These are phyloP conservation scores for Heliamphora exappendiculata DNA, from an alignment of 148 eudicot species.

Conservation along the genomic window DNA sequence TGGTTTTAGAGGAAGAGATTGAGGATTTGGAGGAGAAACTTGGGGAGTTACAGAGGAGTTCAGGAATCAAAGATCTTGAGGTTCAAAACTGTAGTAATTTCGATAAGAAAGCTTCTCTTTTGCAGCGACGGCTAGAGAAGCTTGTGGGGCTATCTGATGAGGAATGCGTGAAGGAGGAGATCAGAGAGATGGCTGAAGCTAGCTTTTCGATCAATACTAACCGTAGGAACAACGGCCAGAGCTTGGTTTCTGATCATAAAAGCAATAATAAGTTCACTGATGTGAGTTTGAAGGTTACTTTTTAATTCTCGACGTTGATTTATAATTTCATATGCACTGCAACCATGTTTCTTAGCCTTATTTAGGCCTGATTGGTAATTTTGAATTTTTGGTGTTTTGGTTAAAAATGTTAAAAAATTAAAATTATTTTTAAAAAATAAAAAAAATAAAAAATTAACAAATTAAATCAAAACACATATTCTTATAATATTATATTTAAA, in stretches of 20 bases:
- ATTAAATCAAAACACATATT: no score
- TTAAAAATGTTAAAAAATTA: neutral
- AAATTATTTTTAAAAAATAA: neutral
- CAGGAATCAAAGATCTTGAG: conserved; percentile 28
- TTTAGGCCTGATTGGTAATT: neutral
- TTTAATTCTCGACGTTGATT: neutral
- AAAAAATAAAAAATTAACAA: neutral
- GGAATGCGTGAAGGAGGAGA: conserved; percentile 22
- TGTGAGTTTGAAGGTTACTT: conserved; percentile 34
- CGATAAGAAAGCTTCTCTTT: conserved; percentile 49
- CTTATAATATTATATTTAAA: no score
- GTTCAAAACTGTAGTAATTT: conserved; percentile 42
- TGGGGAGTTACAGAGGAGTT: conserved; percentile 39
- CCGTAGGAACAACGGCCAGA: conserved; percentile 7
- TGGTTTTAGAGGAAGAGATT: conserved; percentile 56
- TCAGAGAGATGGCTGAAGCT: conserved; percentile 24
- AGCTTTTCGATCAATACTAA: conserved; percentile 15
- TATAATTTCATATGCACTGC: neutral
- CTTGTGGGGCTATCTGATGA: conserved; percentile 29
- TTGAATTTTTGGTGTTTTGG: neutral
- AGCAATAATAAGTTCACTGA: conserved; percentile 34
- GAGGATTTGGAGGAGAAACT: conserved; percentile 56
- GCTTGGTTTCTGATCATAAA: conserved; percentile 14
- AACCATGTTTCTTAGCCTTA: neutral
- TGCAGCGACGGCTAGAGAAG: conserved; percentile 52